Evolutionary conservation across 257 asterid genomes (phyloP).

Genomic region (Salvia rosmarinus): DNA sequence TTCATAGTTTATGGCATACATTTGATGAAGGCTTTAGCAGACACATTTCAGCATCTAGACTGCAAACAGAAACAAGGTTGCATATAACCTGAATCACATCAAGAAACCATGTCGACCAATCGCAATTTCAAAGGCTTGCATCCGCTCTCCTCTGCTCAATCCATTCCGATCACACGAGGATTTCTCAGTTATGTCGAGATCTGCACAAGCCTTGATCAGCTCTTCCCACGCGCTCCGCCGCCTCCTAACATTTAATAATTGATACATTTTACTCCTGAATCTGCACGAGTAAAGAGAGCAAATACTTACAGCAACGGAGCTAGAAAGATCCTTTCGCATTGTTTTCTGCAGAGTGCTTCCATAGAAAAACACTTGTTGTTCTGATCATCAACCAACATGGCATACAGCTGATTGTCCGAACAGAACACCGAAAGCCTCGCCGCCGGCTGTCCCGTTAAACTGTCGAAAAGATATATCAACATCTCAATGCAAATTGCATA

Average conservation of each 20-base stretch:
- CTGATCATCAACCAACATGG: conserved; percentile 79
- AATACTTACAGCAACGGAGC: conserved; percentile 62
- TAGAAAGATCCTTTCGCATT: conserved; percentile 57
- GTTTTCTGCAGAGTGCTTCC: conserved; percentile 82
- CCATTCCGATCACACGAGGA: conserved; percentile 85
- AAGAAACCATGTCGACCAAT: conserved; percentile 79
- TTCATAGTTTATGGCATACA: not conserved
- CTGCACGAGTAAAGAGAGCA: no score
- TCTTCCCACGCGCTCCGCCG: conserved; percentile 78
- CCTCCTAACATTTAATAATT: conserved; percentile 58
- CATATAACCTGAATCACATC: conserved; percentile 41
- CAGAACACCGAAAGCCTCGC: conserved; percentile 92
- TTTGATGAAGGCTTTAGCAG: no score
- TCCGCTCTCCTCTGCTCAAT: conserved; percentile 74
- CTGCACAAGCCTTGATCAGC: conserved; percentile 74
- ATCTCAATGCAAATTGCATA: not conserved
- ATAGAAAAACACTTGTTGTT: conserved; percentile 71
- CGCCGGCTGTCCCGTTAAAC: conserved; percentile 84
- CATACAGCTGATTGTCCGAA: conserved; percentile 81
- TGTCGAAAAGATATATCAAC: conserved; percentile 30
- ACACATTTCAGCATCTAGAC: not conserved
- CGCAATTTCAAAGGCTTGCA: conserved; percentile 81
- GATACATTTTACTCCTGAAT: no score
- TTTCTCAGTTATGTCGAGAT: conserved; percentile 68
- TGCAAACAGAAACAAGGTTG: not conserved